Conservation (phyloP, 1,284 basidiomycete genomes). For the Gomphus sp. region DNA sequence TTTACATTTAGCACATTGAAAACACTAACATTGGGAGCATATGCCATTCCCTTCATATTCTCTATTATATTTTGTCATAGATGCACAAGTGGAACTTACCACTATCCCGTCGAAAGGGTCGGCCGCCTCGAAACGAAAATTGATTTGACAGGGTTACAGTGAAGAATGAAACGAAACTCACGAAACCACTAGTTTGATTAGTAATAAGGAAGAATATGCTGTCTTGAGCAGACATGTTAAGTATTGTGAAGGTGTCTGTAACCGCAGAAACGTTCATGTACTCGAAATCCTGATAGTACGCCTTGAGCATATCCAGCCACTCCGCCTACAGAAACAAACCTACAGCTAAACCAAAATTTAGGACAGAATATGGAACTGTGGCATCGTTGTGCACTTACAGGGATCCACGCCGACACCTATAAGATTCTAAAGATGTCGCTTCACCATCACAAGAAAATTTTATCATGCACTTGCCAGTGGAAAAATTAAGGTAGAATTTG, state of each 20-base stretch:
- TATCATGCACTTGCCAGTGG: too few species aligned
- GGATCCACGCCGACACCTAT: constrained; percentile 9
- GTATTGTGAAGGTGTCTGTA: constrained; percentile 8
- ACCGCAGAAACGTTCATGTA: not conserved
- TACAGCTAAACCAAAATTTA: not conserved
- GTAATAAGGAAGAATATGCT: constrained; percentile 6
- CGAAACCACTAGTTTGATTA: constrained; percentile 7
- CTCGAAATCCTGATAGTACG: constrained; percentile 6
- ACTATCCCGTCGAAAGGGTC: constrained; percentile 11
- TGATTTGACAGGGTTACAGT: not conserved
- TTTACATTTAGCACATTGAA: constrained; percentile 1
- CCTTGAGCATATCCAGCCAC: not conserved
- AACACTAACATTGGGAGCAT: not conserved
- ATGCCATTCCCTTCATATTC: constrained; percentile 4
- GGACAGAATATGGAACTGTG: not conserved
- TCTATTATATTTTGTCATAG: not conserved
- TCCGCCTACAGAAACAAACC: not conserved
- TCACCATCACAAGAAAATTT: too few species aligned
- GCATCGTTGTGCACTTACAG: not conserved
- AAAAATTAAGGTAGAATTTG: not conserved
- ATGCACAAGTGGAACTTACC: not conserved
- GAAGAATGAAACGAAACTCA: not conserved
- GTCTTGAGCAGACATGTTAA: constrained; percentile 2
- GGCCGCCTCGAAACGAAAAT: not conserved
- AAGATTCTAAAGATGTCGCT: not conserved